Evolutionary conservation across 2,329 filamentous ascomycete genomes (phyloP).

Genomic region (Verticillium nonalfalfae): DNA sequence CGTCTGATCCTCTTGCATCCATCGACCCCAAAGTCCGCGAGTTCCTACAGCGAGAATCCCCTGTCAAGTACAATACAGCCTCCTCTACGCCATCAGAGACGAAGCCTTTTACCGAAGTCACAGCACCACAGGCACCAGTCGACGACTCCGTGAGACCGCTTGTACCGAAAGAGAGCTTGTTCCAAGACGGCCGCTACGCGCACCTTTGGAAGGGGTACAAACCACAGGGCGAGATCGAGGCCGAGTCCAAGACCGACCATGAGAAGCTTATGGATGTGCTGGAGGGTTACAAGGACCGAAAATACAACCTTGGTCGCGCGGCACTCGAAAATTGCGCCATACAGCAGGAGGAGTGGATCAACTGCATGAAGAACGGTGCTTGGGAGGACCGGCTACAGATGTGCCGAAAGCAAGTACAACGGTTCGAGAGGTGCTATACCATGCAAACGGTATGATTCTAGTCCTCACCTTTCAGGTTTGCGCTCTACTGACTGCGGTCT

Average conservation of each 20-base stretch:
- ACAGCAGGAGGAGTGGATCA: slow-evolving; percentile 75
- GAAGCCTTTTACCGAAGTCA: neutral
- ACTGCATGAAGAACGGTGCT: slow-evolving; percentile 72
- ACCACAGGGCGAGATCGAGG: slow-evolving; percentile 63
- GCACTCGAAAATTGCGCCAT: slow-evolving; percentile 91
- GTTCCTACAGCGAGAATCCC: slow-evolving; percentile 78
- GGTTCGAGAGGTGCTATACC: slow-evolving; percentile 80
- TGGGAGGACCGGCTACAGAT: slow-evolving; percentile 66
- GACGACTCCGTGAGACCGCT: slow-evolving; percentile 8
- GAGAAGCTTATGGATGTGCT: slow-evolving; percentile 77
- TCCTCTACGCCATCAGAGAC: slow-evolving; percentile 1
- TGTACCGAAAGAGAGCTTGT: slow-evolving; percentile 46
- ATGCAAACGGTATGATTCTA: slow-evolving; percentile 64
- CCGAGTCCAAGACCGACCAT: slow-evolving; percentile 64
- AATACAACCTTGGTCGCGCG: slow-evolving; percentile 67
- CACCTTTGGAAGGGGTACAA: slow-evolving; percentile 91
- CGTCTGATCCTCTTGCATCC: slow-evolving; percentile 56
- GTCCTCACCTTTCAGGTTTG: neutral
- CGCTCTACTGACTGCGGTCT: neutral
- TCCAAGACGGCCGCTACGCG: slow-evolving; percentile 60
- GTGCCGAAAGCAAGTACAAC: slow-evolving; percentile 71
- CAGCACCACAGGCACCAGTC: neutral
- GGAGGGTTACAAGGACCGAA: slow-evolving; percentile 77
- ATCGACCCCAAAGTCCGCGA: slow-evolving; percentile 80
- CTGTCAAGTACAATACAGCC: slow-evolving; percentile 52